Base-by-base conservation (phyloP, 495 filamentous ascomycete species). In the Penicillium atrosanguineum region DNA sequence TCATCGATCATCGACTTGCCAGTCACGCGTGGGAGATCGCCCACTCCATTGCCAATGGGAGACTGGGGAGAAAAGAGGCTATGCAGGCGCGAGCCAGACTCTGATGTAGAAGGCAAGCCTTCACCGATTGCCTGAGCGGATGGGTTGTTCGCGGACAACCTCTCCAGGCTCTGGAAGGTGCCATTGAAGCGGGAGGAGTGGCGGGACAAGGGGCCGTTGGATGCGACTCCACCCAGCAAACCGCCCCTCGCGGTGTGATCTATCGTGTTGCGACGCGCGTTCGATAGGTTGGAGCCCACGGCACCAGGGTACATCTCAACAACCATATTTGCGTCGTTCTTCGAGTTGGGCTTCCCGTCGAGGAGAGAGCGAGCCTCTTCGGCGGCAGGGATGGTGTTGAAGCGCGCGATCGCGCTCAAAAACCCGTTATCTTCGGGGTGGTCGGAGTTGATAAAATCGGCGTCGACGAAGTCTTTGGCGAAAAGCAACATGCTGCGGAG, bases 1-100 rank as follows among this genome's bases (percentile, higher is more conserved):
- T 91, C 84, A 60, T 88, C 90, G 59, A 96, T 96, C 48, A 95
- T 80, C 3, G 86, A 83, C 69, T 93, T 96, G 49, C 91, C 88
- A 15, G 85, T 84, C 44, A 88, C 78, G 46, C 89, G 84, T 18
- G 83, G 82, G 23, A 83, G 79, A 49, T 90, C 86, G 41, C 78
- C 74, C 9, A 90, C 76, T 44, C 88, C 83, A 60, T 88, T 90
- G 37, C 83, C 87, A 52, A 94, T 86, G 9, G 90, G 88, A 20
- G 90, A 95, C 61, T 91, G 87, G 3, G 90, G 88, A 16, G 87
- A 90, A 71, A 95, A 96, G 37, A 94, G 68, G 56, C 73, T 88
- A 50, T 89, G 84, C 47, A 90, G 83, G 26, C 85, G 80, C 21
- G 82, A 74, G 61, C 76, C 80, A 6, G 81, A 62, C 42, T 90